phyloP scores from a whole-genome alignment of 1,284 basidiomycete species.

The Ustilago cynodontis region DNA sequence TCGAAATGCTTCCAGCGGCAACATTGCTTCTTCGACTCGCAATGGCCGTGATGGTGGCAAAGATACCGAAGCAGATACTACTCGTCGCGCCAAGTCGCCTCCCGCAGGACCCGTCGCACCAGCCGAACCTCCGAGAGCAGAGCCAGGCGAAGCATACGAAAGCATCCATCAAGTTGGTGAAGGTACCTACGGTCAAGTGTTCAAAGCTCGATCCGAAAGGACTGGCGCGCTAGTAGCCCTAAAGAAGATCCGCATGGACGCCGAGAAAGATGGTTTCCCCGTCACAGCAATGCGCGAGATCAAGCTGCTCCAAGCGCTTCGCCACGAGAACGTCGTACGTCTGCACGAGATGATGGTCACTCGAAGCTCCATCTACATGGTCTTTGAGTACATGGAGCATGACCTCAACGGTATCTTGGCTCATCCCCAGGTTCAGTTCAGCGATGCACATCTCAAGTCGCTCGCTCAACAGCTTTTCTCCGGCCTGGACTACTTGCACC shows the following conservation, averaged over 20 bases:
- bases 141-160: slow-evolving; percentile 77
- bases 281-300: slow-evolving; percentile 99
- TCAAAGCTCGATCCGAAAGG: slow-evolving; percentile 89
- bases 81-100: slow-evolving; percentile 1
- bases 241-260: slow-evolving; percentile 98
- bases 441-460: slow-evolving; percentile 90
- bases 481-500: slow-evolving; percentile 93
- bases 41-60: slow-evolving; percentile 17
- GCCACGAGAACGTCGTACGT: slow-evolving; percentile 88
- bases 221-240: slow-evolving; percentile 85
- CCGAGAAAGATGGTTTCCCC: slow-evolving; percentile 96
- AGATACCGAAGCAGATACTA: background rate
- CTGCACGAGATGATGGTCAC: slow-evolving; percentile 99
- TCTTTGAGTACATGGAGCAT: slow-evolving; percentile 99
- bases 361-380: slow-evolving; percentile 90
- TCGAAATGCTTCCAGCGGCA: background rate
- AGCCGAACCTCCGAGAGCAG: slow-evolving; percentile 27
- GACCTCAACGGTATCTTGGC: slow-evolving; percentile 95
- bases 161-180: slow-evolving; percentile 95
- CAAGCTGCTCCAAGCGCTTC: slow-evolving; percentile 91
- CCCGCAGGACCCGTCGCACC: background rate
- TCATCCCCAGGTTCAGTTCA: slow-evolving; percentile 86
- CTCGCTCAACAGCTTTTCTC: slow-evolving; percentile 93
- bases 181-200: slow-evolving; percentile 99
- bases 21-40: background rate